Percentiles rank a stretch among this genome's conserved stretches.
Conservation (phyloP, 257 asterid genomes). For the Solanum piurae region DNA sequence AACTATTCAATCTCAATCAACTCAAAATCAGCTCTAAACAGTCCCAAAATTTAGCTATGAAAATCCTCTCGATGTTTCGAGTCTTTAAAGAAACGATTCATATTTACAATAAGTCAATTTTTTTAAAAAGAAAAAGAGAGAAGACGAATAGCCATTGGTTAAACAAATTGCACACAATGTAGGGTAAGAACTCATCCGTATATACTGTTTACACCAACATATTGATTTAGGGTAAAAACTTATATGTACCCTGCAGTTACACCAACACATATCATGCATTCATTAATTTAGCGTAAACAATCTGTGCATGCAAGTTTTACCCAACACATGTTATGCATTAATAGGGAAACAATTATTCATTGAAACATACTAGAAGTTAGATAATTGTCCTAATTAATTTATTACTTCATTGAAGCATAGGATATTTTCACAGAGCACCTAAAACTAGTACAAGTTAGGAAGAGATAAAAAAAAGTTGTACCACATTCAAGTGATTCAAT, state of each 20-base stretch:
- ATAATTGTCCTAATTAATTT: neutral
- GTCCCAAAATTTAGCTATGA: too few relatives aligned
- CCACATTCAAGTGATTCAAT: neutral
- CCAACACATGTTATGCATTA: neutral
- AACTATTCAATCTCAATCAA: too few relatives aligned
- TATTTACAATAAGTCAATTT: too few relatives aligned
- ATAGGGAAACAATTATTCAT: neutral
- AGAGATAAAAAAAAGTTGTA: neutral
- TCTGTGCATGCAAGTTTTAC: neutral
- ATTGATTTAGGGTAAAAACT: neutral
- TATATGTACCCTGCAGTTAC: accelerated
- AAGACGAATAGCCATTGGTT: neutral
- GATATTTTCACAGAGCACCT: neutral
- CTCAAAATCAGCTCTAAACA: too few relatives aligned
- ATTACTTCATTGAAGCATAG: neutral
- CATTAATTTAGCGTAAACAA: neutral
- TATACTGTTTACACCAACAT: neutral
- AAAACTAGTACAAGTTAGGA: neutral
- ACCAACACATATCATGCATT: neutral
- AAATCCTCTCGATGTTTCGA: too few relatives aligned
- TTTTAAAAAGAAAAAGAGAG: too few relatives aligned
- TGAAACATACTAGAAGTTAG: neutral
- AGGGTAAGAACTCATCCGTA: neutral
- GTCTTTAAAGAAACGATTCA: too few relatives aligned
- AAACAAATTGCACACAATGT: neutral